Evolutionary conservation across 768 basidiomycete genomes (phyloP).

Genomic region (Mycena indigotica): DNA sequence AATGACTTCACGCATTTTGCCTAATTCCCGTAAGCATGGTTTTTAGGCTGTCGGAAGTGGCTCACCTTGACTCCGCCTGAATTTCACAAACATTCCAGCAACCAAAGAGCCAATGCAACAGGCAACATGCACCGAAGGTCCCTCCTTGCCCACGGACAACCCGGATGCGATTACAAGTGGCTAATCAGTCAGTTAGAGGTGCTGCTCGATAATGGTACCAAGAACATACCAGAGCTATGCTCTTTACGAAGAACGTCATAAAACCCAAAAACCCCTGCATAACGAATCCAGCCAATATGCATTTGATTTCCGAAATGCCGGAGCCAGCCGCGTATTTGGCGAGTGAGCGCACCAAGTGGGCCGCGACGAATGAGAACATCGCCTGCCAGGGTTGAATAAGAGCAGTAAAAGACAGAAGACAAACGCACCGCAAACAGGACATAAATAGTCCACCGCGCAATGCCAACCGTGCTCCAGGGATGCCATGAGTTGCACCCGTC

Average conservation of each 20-base stretch:
- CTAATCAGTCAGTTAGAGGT: constrained; percentile 43
- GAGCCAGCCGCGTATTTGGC: constrained; percentile 97
- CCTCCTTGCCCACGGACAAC: constrained; percentile 96
- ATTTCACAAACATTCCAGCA: constrained; percentile 80
- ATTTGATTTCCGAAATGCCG: constrained; percentile 98
- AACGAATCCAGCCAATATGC: constrained; percentile 93
- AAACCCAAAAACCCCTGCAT: constrained; percentile 95
- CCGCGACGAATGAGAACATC: constrained; percentile 81
- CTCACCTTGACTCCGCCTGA: constrained; percentile 86
- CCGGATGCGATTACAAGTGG: constrained; percentile 97
- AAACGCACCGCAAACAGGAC: constrained; percentile 82
- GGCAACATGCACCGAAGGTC: constrained; percentile 96
- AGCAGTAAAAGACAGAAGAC: neutral
- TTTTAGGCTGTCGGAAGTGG: constrained; percentile 5
- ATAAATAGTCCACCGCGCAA: constrained; percentile 83
- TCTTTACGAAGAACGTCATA: constrained; percentile 91
- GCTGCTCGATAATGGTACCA: neutral
- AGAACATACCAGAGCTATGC: constrained; percentile 78
- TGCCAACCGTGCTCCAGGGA: constrained; percentile 75
- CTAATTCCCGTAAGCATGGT: constrained; percentile 33
- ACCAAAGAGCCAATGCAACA: constrained; percentile 91
- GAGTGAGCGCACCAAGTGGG: constrained; percentile 83
- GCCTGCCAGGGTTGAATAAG: constrained; percentile 47
- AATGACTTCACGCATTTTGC: constrained; percentile 86
- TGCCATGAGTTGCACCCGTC: constrained; percentile 91